Evolutionary conservation across 2,329 filamentous ascomycete species (phyloP).

Genomic region (Xylogone sp.): DNA sequence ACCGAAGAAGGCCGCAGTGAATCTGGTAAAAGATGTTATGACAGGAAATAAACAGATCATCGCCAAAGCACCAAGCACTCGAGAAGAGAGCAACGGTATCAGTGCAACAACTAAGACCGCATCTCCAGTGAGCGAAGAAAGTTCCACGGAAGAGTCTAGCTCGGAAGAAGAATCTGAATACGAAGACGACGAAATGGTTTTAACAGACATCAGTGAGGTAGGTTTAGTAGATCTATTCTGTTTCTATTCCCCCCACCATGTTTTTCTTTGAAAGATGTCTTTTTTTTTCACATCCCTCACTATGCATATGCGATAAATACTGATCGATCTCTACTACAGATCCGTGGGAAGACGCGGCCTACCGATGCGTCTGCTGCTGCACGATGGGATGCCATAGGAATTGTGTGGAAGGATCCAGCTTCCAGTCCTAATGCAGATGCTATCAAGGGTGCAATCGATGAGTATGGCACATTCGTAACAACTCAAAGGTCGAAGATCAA

Average conservation of each 20-base stretch:
- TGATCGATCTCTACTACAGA: slow-evolving; percentile 15
- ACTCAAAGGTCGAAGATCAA: slow-evolving; percentile 26
- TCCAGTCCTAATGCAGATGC: slow-evolving; percentile 23
- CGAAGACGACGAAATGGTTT: slow-evolving; percentile 25
- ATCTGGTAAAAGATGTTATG: slow-evolving; percentile 24
- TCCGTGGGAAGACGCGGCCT: slow-evolving; percentile 31
- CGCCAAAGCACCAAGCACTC: slow-evolving; percentile 14
- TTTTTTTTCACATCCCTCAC: neutral
- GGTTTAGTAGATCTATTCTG: slow-evolving; percentile 5
- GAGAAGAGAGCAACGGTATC: slow-evolving; percentile 13
- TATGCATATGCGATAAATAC: neutral
- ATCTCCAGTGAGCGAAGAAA: slow-evolving; percentile 23
- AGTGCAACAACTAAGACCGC: slow-evolving; percentile 12
- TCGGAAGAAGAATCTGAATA: slow-evolving; percentile 30
- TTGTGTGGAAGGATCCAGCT: slow-evolving; percentile 41
- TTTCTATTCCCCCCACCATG: too few species aligned
- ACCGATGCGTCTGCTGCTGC: slow-evolving; percentile 42
- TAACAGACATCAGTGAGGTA: slow-evolving; percentile 26
- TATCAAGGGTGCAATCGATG: slow-evolving; percentile 25
- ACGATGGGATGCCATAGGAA: slow-evolving; percentile 50
- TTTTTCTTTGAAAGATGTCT: too few species aligned
- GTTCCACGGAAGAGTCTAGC: slow-evolving; percentile 26
- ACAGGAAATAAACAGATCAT: slow-evolving; percentile 13
- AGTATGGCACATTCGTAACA: slow-evolving; percentile 26
- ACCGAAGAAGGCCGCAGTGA: slow-evolving; percentile 15